phyloP scores from a whole-genome alignment of 1,284 basidiomycete species.

The Fomitopsis pinicola region DNA sequence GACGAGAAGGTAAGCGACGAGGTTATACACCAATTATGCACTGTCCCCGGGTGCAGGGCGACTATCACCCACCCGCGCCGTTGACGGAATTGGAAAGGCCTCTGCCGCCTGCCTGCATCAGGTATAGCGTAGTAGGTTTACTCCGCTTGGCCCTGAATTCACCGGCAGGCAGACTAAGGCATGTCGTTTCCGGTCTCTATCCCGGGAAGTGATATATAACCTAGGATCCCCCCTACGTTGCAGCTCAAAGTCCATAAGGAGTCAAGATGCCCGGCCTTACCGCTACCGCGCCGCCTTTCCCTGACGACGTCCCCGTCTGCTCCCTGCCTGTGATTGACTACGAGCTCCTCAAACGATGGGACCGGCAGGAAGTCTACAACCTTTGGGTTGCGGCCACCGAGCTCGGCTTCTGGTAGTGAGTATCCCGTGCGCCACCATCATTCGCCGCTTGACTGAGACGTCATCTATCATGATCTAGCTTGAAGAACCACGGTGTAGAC shows the following conservation, averaged over 20 bases:
- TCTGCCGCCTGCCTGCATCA: slow-evolving; percentile 4
- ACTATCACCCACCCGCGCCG: background rate
- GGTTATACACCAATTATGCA: slow-evolving; percentile 2
- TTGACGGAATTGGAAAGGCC: slow-evolving; percentile 1
- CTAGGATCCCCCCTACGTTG: slow-evolving; percentile 5
- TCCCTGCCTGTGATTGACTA: slow-evolving; percentile 37
- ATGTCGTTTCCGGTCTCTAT: slow-evolving; percentile 7
- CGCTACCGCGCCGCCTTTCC: slow-evolving; percentile 28
- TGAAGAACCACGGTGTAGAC: slow-evolving; percentile 60
- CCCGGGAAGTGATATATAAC: slow-evolving; percentile 16
- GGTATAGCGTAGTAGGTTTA: slow-evolving; percentile 4
- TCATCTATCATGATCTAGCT: slow-evolving; percentile 28
- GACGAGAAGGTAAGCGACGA: slow-evolving; percentile 4
- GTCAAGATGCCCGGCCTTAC: slow-evolving; percentile 27
- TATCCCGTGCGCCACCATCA: slow-evolving; percentile 6
- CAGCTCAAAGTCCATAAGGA: slow-evolving; percentile 8
- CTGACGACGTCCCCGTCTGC: slow-evolving; percentile 32
- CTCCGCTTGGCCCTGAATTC: slow-evolving; percentile 11
- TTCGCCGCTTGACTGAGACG: background rate
- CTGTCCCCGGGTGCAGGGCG: background rate
- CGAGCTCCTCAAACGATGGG: slow-evolving; percentile 25
- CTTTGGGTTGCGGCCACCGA: slow-evolving; percentile 33
- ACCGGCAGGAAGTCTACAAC: slow-evolving; percentile 27
- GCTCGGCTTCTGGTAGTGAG: slow-evolving; percentile 39
- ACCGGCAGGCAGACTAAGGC: slow-evolving; percentile 15